These are phyloP conservation scores for Saksenaea vasiformis DNA, from an alignment of 371 early-diverging fungal genomes.

Conservation along the genomic window DNA sequence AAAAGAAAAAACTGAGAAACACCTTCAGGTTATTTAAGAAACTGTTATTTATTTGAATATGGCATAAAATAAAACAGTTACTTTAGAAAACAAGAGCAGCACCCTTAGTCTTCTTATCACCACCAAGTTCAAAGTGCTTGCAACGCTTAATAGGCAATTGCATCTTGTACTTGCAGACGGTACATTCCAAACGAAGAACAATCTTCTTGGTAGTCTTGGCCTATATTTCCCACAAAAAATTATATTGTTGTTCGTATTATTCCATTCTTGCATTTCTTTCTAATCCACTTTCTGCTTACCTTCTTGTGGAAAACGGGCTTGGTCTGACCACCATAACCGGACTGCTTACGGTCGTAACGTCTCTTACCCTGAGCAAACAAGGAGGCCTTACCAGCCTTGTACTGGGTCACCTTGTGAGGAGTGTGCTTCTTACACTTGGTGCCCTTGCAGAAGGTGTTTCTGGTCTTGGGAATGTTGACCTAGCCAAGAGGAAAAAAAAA, in stretches of 20 bases:
- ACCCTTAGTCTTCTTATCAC: constrained; percentile 93
- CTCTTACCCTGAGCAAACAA: constrained; percentile 94
- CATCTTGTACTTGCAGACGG: constrained; percentile 96
- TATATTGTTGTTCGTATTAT: constrained; percentile 24
- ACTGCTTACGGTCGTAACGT: constrained; percentile 76
- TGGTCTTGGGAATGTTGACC: constrained; percentile 98
- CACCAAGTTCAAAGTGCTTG: constrained; percentile 99
- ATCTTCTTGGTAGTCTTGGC: constrained; percentile 99
- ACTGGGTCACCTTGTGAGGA: constrained; percentile 98
- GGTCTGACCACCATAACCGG: constrained; percentile 99
- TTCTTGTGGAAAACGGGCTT: constrained; percentile 97
- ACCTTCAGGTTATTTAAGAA: background rate
- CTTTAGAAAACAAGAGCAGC: constrained; percentile 80
- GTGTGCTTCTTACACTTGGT: constrained; percentile 97
- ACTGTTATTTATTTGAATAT: constrained; percentile 1
- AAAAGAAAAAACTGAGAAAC: too few relatives aligned
- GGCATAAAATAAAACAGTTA: constrained; percentile 7
- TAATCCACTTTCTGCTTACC: too few relatives aligned
- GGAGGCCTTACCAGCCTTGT: constrained; percentile 99
- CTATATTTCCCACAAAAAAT: constrained; percentile 34
- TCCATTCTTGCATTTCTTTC: background rate
- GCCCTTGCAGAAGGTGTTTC: constrained; percentile 98
- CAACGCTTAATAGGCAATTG: constrained; percentile 97
- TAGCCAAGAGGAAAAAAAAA: too few relatives aligned
- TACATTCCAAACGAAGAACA: constrained; percentile 98